phyloP scores from a whole-genome alignment of 169 alveolate species.

The Eimeria falciformis region DNA sequence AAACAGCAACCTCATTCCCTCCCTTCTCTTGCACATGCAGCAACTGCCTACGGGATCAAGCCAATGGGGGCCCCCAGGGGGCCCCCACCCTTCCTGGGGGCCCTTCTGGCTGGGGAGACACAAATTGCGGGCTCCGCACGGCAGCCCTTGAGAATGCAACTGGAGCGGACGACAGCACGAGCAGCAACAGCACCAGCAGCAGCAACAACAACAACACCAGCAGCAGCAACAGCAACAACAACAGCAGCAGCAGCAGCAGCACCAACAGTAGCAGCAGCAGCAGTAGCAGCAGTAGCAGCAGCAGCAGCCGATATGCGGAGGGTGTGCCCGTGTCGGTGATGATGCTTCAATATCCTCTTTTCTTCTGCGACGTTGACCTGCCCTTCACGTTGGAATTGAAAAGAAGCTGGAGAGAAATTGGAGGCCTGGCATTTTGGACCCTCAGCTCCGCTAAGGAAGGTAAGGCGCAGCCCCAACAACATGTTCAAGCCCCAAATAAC shows the following conservation, averaged over 20 bases:
- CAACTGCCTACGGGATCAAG: not conserved
- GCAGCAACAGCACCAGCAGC: not conserved
- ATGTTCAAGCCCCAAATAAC: not conserved
- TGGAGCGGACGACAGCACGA: not conserved
- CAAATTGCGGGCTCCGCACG: not conserved
- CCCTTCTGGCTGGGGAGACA: not conserved
- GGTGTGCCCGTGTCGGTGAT: not conserved
- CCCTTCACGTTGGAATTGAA: not conserved
- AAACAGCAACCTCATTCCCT: not conserved
- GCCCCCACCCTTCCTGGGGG: not conserved
- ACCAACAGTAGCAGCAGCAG: constrained; percentile 39
- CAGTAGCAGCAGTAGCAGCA: not conserved
- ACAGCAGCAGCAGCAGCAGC: not conserved
- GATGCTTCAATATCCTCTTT: constrained; percentile 12
- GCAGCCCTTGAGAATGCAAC: not conserved
- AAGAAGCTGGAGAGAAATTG: constrained; percentile 31
- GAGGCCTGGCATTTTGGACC: constrained; percentile 43
- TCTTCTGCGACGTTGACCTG: constrained; percentile 44
- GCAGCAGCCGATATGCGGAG: not conserved
- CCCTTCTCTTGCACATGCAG: not conserved
- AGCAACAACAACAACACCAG: not conserved
- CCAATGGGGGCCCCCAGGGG: not conserved
- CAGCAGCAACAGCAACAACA: not conserved
- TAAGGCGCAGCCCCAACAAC: not conserved
- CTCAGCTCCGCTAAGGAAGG: constrained; percentile 63